Evolutionary conservation across 345 rosid species (phyloP).

Genomic region (Syzygium oleosum): DNA sequence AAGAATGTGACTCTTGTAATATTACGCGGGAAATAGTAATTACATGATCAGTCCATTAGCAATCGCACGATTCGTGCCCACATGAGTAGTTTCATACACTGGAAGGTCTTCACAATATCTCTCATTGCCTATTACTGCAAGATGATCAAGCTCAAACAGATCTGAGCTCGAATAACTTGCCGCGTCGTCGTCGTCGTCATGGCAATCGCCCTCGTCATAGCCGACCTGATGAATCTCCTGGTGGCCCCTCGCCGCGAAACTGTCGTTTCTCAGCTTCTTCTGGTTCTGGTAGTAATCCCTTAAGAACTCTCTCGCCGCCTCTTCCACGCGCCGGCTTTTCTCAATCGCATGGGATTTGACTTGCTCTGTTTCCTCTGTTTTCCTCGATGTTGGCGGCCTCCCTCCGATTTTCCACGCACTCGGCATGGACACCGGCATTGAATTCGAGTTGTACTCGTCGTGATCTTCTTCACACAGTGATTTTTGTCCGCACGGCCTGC

Average conservation of each 20-base stretch:
- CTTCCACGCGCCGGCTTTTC: conserved; percentile 32
- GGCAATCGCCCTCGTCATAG: neutral
- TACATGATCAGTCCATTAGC: conserved; percentile 26
- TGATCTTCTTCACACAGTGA: conserved; percentile 12
- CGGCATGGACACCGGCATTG: conserved; percentile 29
- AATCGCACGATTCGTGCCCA: conserved; percentile 45
- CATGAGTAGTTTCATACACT: conserved; percentile 58
- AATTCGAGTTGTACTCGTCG: neutral
- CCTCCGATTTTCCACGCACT: conserved; percentile 31
- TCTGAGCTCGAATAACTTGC: conserved; percentile 48
- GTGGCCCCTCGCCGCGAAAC: neutral
- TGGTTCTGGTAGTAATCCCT: conserved; percentile 28
- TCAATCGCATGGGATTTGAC: conserved; percentile 4
- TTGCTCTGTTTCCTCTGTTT: neutral
- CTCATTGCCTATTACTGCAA: conserved; percentile 1
- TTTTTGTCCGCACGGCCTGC: conserved; percentile 45
- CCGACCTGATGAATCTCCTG: neutral
- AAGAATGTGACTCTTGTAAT: neutral
- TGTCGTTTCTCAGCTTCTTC: conserved; percentile 12
- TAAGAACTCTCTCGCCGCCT: conserved; percentile 33
- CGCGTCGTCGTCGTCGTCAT: conserved; percentile 28
- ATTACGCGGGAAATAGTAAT: neutral
- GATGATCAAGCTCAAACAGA: conserved; percentile 49
- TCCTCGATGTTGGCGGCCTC: conserved; percentile 9
- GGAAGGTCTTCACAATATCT: conserved; percentile 54